Evolutionary conservation across 2,329 filamentous ascomycete species (phyloP).

Genomic region (Curvularia eragrostidis): DNA sequence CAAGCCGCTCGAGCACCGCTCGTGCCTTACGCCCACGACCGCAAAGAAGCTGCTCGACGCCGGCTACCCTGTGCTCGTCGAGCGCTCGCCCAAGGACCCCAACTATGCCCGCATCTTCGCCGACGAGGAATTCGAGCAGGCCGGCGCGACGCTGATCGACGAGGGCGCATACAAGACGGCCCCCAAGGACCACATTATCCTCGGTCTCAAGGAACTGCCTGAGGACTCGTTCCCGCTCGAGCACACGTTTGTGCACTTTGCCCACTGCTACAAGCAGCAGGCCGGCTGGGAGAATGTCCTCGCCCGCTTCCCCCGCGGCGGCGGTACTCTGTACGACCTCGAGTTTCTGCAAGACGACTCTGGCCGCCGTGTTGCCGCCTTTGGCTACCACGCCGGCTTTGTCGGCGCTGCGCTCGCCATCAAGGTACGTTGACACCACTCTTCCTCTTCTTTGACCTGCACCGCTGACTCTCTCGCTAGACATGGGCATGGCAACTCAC

Average conservation of each 20-base stretch:
- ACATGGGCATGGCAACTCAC: slow-evolving; percentile 84
- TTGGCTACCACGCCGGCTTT: slow-evolving; percentile 62
- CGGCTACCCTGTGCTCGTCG: slow-evolving; percentile 51
- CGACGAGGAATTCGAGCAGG: slow-evolving; percentile 50
- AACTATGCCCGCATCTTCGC: slow-evolving; percentile 52
- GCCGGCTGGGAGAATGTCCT: slow-evolving; percentile 75
- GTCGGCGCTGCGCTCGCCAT: slow-evolving; percentile 56
- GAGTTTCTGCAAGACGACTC: slow-evolving; percentile 81
- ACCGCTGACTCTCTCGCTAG: slow-evolving; percentile 53
- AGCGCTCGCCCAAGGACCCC: slow-evolving; percentile 49
- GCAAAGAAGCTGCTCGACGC: slow-evolving; percentile 51
- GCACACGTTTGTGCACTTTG: slow-evolving; percentile 53
- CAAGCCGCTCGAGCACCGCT: slow-evolving; percentile 52
- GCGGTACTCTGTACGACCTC: slow-evolving; percentile 80
- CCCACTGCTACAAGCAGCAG: slow-evolving; percentile 54
- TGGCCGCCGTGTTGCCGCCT: slow-evolving; percentile 74
- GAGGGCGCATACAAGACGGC: slow-evolving; percentile 49
- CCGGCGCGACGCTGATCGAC: slow-evolving; percentile 48
- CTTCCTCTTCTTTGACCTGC: neutral
- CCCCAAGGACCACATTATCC: slow-evolving; percentile 50
- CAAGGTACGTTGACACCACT: slow-evolving; percentile 33
- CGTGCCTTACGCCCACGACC: slow-evolving; percentile 49
- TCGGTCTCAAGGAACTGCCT: slow-evolving; percentile 52
- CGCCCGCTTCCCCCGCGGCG: slow-evolving; percentile 77
- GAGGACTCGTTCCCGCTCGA: slow-evolving; percentile 49